Base-by-base conservation (phyloP, 345 rosid genomes). In the Eucalyptus caleyi region DNA sequence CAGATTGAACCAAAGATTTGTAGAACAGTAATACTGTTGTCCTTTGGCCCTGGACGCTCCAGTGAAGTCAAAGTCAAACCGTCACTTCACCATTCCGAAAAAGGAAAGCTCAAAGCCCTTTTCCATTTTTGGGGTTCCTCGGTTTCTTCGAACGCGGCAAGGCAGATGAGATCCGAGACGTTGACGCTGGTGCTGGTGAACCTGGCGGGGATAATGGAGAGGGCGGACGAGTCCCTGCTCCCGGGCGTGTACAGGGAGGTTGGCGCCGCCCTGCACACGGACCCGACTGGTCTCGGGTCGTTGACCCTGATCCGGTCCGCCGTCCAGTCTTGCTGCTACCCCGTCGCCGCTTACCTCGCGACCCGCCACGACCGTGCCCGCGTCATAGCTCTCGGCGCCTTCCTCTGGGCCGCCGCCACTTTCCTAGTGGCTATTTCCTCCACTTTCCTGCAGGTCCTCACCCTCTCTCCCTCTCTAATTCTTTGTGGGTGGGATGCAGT, bases 241-340 rank as follows among this genome's bases (percentile, higher is more conserved):
- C 98, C 98, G 4, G 97, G 98, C 23, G 99, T 97, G 32, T 97
- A 97, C 93, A 95, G 93, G 91, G 99, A 97, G 89, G 97, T 97
- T 9, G 99, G 99, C 6, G 96, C 92, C 0, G 98, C 96, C 85
- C 93, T 97, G 1, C 97, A 95, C 90, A 91, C 94, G 3, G 98
- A 95, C 91, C 98, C 98, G 34, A 96, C 97, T 0, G 97, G 97
- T 8, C 91, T 97, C 85, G 99, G 98, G 4, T 93, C 98, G 4
- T 89, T 97, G 42, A 95, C 98, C 26, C 91, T 96, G 83, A 90
- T 96, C 50, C 92, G 96, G 86, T 95, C 96, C 87, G 91, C 92
- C 32, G 96, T 95, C 10, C 97, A 95, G 91, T 89, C 94, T 30
- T 88, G 91, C 65, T 94, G 95, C 77, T 96, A 94, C 91, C 96